phyloP scores from a whole-genome alignment of 1,284 basidiomycete genomes.

The Taiwanofungus camphoratus region DNA sequence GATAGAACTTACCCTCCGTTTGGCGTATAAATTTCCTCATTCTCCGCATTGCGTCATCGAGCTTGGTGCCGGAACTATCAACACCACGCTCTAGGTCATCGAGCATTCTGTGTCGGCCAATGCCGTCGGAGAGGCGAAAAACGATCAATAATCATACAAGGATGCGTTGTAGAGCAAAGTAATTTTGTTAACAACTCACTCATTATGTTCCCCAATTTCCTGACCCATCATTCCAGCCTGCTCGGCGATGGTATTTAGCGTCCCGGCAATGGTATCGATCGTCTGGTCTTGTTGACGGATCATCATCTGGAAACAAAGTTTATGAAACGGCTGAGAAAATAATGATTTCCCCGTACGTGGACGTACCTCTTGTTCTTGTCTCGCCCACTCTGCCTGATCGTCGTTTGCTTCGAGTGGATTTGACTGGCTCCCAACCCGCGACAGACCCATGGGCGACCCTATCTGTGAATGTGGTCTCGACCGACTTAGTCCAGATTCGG shows the following conservation, averaged over 20 bases:
- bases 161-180: background rate
- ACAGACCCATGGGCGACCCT: constrained; percentile 13
- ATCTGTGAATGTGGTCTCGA: constrained; percentile 22
- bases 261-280: constrained; percentile 80
- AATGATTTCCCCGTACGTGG: too few relatives aligned
- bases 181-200: constrained; percentile 44
- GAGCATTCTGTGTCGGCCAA: constrained; percentile 57
- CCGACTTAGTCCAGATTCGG: constrained; percentile 14
- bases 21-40: constrained; percentile 80
- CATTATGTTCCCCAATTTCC: constrained; percentile 84
- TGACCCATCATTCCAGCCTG: constrained; percentile 90
- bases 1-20: constrained; percentile 59
- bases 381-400: constrained; percentile 72
- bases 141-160: background rate
- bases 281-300: constrained; percentile 83
- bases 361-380: constrained; percentile 75
- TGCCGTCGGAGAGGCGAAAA: background rate
- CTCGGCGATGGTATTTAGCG: constrained; percentile 72
- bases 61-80: constrained; percentile 66
- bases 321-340: too few relatives aligned
- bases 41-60: constrained; percentile 62
- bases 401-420: constrained; percentile 38
- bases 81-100: constrained; percentile 75
- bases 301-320: constrained; percentile 80
- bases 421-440: constrained; percentile 9